Percentiles rank a stretch among this genome's conserved stretches.
Conservation (phyloP, 768 basidiomycete species). For the Boletus reticulatus region DNA sequence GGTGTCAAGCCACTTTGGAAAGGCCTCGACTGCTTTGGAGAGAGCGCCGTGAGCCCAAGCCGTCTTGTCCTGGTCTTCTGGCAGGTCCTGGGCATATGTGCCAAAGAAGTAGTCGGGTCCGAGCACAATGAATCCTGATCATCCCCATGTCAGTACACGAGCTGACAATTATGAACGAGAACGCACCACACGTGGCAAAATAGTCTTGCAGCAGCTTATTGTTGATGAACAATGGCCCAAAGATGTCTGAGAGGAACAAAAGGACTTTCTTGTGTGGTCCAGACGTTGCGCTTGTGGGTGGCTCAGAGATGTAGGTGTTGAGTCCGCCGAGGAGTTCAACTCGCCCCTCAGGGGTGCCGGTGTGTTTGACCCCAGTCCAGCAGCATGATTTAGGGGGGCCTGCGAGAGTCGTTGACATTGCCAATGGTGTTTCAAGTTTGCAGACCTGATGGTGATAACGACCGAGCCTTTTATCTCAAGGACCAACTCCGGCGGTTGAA, state of each 20-base stretch:
- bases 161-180: neutral
- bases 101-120: conserved; percentile 64
- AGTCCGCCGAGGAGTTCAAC: conserved; percentile 44
- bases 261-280: conserved; percentile 42
- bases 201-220: conserved; percentile 60
- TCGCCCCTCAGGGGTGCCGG: conserved; percentile 45
- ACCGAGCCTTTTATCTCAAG: neutral
- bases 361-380: conserved; percentile 48
- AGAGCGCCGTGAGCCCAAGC: conserved; percentile 39
- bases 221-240: conserved; percentile 52
- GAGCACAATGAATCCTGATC: conserved; percentile 52
- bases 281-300: conserved; percentile 22
- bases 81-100: conserved; percentile 37
- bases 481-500: too few relatives aligned
- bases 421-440: neutral
- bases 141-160: neutral
- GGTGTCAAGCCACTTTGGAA: conserved; percentile 50
- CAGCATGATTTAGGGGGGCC: conserved; percentile 47
- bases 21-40: conserved; percentile 33
- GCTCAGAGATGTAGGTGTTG: conserved; percentile 54
- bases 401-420: conserved; percentile 37
- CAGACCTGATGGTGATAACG: neutral
- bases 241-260: conserved; percentile 56
- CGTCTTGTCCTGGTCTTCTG: conserved; percentile 26
- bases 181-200: conserved; percentile 55